Conservation (phyloP, 345 rosid genomes). For the Linum tenue region DNA sequence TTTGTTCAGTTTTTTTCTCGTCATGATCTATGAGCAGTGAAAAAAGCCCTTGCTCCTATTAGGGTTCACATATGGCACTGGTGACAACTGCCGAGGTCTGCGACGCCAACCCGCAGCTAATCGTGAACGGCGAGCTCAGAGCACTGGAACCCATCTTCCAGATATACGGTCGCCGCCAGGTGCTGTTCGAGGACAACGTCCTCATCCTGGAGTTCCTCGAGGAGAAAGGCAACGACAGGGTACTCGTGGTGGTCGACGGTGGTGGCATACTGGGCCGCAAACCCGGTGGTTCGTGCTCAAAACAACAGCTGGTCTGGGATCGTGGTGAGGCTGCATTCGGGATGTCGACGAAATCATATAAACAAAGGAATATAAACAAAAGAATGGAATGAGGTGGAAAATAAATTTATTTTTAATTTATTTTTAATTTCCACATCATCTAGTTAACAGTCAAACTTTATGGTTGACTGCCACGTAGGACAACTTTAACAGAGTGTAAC, state of each 20-base stretch:
- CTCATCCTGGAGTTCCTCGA: constrained; percentile 69
- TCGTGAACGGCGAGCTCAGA: constrained; percentile 60
- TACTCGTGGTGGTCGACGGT: constrained; percentile 79
- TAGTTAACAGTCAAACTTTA: no score
- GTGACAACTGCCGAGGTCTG: constrained; percentile 82
- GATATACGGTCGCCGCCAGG: constrained; percentile 70
- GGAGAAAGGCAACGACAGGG: constrained; percentile 81
- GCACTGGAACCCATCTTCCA: constrained; percentile 66
- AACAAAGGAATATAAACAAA: no score
- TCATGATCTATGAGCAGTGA: no score
- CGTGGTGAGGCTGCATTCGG: constrained; percentile 69
- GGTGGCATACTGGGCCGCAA: constrained; percentile 75
- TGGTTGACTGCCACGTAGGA: no score
- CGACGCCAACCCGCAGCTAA: constrained; percentile 71
- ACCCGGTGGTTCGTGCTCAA: constrained; percentile 82
- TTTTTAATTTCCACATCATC: no score
- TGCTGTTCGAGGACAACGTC: constrained; percentile 75
- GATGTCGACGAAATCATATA: constrained; percentile 63
- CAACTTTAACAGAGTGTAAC: no score
- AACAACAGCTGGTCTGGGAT: constrained; percentile 87
- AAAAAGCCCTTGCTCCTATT: background rate
- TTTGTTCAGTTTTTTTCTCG: no score
- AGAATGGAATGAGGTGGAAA: no score
- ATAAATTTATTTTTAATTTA: no score
- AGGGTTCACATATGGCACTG: constrained; percentile 44